phyloP scores from a whole-genome alignment of 2,329 filamentous ascomycete genomes.

The Colletotrichum karsti region DNA sequence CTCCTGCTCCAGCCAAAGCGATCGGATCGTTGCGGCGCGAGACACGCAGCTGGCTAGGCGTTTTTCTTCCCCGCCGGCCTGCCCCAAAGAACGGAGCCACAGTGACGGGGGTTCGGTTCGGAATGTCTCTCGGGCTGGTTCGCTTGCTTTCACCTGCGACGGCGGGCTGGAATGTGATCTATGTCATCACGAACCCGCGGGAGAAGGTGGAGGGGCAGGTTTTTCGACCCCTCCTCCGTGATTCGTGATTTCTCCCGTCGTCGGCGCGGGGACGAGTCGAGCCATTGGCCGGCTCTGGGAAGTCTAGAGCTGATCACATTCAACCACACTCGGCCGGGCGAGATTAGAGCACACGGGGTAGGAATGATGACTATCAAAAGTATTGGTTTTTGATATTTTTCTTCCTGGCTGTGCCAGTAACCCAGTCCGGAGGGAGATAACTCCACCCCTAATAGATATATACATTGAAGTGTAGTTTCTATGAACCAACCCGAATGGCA shows the following conservation, averaged over 20 bases:
- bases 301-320: background rate
- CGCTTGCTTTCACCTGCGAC: background rate
- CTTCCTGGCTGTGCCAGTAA: background rate
- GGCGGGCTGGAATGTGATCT: background rate
- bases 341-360: background rate
- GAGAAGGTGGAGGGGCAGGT: background rate
- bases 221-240: background rate
- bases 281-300: background rate
- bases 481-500: background rate
- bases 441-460: conserved; percentile 9
- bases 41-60: background rate
- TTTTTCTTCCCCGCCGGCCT: background rate
- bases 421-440: background rate
- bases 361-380: background rate
- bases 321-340: background rate
- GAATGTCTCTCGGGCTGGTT: background rate
- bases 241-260: background rate
- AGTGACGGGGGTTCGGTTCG: background rate
- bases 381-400: background rate
- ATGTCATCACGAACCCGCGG: background rate
- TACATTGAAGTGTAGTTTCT: conserved; percentile 26
- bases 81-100: background rate
- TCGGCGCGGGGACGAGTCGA: background rate
- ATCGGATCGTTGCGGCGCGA: conserved; percentile 4
- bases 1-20: background rate